Base-by-base conservation (phyloP, 441 rosid species). In the Erodium moschatum region DNA sequence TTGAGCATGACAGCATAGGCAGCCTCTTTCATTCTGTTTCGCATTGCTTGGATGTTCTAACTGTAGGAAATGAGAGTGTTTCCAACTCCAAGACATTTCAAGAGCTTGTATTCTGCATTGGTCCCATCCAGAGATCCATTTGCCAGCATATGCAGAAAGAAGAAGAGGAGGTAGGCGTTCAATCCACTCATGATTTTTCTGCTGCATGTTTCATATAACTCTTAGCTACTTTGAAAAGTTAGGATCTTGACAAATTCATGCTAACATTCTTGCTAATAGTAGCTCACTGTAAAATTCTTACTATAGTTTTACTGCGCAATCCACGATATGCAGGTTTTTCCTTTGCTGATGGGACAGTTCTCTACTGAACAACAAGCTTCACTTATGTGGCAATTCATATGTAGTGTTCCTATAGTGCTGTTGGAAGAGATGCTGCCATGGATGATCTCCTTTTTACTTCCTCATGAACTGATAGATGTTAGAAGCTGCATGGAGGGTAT, bases 141-240 rank as follows among this genome's bases (percentile, higher is more conserved):
- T 79, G 85, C 72, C 79, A 84, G 56, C 94, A 90, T 75, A 82
- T 83, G 89, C 75, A 64, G 67, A 90, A 88, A 83, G 96, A 90
- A 83, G 96, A 90, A 73, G 74, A 87, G 71, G 90, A 87, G 91
- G 96, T 33, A 5, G 38, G 38, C 38, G 4, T 33, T 33, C 6
- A 33, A 33, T 33, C 38, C 38, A 33, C 6, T 33, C 38, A 3
- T 33, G 38, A 2, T 24, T 24, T 24, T 24, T 24, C 27, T 24
- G 56, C 56, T 48, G 56, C 56, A 48, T 4, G 56, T 18, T 48
- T 13, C 56, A 48, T 48, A n/a, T 13, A 48, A 48, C 56, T 48
- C 15, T 12, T 48, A 48, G 60, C 20, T 52, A 16, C 27, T 7
- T 12, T 1, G 9, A 0, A 13, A 64, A 63, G 38, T 33, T 24